These are phyloP conservation scores for Euclidium syriacum DNA, from an alignment of 345 rosid genomes.

Conservation along the genomic window DNA sequence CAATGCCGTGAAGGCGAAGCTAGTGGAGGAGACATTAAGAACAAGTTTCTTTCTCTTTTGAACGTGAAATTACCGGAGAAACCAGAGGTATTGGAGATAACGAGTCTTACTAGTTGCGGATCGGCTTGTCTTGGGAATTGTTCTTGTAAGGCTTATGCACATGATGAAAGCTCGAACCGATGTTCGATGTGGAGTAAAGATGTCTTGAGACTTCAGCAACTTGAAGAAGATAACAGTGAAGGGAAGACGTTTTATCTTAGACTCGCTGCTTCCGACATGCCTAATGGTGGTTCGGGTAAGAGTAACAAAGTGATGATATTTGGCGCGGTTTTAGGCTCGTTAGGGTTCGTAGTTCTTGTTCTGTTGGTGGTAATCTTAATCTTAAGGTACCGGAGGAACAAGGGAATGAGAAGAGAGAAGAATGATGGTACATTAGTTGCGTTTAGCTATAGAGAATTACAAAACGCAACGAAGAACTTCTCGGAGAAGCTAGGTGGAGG, in stretches of 20 bases:
- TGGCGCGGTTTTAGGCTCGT: slow-evolving; percentile 40
- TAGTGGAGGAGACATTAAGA: slow-evolving; percentile 21
- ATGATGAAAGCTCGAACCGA: slow-evolving; percentile 13
- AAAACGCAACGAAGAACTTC: slow-evolving; percentile 67
- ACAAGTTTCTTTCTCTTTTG: slow-evolving; percentile 18
- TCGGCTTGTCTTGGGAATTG: slow-evolving; percentile 48
- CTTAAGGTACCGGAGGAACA: slow-evolving; percentile 33
- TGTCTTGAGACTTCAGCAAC: slow-evolving; percentile 43
- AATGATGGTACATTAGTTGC: slow-evolving; percentile 67
- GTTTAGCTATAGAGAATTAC: slow-evolving; percentile 59
- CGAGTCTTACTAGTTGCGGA: slow-evolving; percentile 35
- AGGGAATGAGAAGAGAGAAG: slow-evolving; percentile 22
- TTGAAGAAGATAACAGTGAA: slow-evolving; percentile 24
- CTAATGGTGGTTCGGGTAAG: slow-evolving; percentile 22
- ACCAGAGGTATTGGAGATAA: slow-evolving; percentile 1
- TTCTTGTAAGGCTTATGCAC: slow-evolving; percentile 66
- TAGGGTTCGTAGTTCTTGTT: slow-evolving; percentile 25
- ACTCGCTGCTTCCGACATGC: slow-evolving; percentile 67
- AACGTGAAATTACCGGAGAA: slow-evolving; percentile 26
- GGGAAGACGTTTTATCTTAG: slow-evolving; percentile 42
- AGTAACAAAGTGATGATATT: slow-evolving; percentile 31
- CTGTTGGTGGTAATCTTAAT: slow-evolving; percentile 23
- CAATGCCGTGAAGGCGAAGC: slow-evolving; percentile 37
- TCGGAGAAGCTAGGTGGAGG: slow-evolving; percentile 75
- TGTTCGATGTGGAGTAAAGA: slow-evolving; percentile 55